A percentile compares a stretch with the other conserved stretches of the same genome.
These are phyloP conservation scores for Hypericum androsaemum DNA, from an alignment of 345 rosid genomes.

Conservation along the genomic window DNA sequence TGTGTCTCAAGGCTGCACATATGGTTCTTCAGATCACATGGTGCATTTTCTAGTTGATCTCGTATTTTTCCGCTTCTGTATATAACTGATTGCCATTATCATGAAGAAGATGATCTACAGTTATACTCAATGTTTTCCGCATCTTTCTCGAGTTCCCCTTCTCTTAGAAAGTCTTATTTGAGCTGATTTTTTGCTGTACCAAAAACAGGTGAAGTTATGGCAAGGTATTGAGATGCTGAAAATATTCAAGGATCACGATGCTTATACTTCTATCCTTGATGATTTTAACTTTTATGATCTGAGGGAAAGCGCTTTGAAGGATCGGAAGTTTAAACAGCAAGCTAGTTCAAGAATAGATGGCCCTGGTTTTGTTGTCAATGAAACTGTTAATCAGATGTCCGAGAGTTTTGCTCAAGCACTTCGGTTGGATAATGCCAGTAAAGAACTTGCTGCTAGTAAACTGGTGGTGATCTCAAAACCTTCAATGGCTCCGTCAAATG, in stretches of 20 bases:
- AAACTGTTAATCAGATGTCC: conserved; percentile 32
- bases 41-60: too few relatives aligned
- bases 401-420: conserved; percentile 24
- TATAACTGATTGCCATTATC: too few relatives aligned
- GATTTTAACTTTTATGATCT: conserved; percentile 55
- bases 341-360: conserved; percentile 13
- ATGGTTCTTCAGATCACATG: too few relatives aligned
- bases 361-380: conserved; percentile 17
- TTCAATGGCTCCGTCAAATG: background rate
- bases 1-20: too few relatives aligned
- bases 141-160: too few relatives aligned
- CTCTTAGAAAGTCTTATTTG: too few relatives aligned
- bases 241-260: conserved; percentile 53
- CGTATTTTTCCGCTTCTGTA: too few relatives aligned
- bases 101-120: too few relatives aligned
- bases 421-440: conserved; percentile 11
- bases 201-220: conserved; percentile 45
- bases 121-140: too few relatives aligned
- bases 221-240: conserved; percentile 62
- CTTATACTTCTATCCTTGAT: conserved; percentile 45
- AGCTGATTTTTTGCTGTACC: background rate
- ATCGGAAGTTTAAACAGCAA: conserved; percentile 31
- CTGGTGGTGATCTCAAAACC: background rate
- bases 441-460: conserved; percentile 3
- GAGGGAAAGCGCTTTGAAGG: conserved; percentile 40